A percentile compares a stretch with the other conserved stretches of the same genome.
phyloP scores from a whole-genome alignment of 306 rosid species.

The Urtica urens region DNA sequence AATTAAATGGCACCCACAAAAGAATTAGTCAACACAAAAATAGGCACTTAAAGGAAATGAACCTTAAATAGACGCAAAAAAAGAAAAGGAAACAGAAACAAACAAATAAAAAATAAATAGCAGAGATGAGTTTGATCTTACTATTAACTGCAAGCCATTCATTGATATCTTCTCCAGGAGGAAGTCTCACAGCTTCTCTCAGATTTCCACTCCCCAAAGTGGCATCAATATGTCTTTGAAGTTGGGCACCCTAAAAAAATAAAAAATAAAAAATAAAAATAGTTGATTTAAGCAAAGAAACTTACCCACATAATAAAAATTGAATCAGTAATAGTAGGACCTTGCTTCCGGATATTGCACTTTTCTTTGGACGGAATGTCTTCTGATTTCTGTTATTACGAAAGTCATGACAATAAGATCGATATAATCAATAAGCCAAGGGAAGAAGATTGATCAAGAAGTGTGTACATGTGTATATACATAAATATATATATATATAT shows the following conservation, averaged over 20 bases:
- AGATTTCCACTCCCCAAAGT: conserved; percentile 87
- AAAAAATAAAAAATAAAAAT: not conserved
- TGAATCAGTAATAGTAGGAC: too few relatives aligned
- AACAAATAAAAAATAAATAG: too few relatives aligned
- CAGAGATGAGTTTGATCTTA: conserved; percentile 24
- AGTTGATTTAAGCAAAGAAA: not conserved
- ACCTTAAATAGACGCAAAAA: too few relatives aligned
- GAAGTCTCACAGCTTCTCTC: conserved; percentile 75
- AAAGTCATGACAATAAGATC: too few relatives aligned
- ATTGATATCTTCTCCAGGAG: conserved; percentile 87
- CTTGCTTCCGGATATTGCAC: conserved; percentile 79
- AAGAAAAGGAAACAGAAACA: too few relatives aligned
- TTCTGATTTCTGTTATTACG: conserved; percentile 66
- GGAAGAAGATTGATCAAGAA: not conserved
- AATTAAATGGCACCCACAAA: not conserved
- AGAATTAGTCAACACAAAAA: not conserved
- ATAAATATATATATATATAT: not conserved
- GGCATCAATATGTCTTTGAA: conserved; percentile 74
- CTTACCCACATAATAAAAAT: too few relatives aligned
- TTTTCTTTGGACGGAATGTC: conserved; percentile 80
- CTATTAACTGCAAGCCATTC: conserved; percentile 92
- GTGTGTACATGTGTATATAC: not conserved
- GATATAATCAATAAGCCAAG: not conserved
- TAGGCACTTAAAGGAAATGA: not conserved
- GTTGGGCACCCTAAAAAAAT: conserved; percentile 79